phyloP scores from a whole-genome alignment of 2,329 filamentous ascomycete species.

The Venturia nashicola region DNA sequence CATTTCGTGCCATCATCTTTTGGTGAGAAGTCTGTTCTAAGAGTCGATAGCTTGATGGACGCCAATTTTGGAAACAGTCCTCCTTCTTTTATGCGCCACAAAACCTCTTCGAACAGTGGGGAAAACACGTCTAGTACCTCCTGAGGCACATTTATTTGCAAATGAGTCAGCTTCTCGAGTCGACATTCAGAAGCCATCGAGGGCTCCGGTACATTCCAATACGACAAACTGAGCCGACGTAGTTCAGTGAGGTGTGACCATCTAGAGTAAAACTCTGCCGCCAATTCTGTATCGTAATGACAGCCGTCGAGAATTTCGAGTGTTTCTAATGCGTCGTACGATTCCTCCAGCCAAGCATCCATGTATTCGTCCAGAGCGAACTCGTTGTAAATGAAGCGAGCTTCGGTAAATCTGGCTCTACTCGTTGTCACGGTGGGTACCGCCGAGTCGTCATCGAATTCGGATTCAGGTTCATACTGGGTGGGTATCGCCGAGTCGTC shows the following conservation, averaged over 20 bases:
- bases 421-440: background rate
- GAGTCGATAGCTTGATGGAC: background rate
- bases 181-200: background rate
- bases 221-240: background rate
- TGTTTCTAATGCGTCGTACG: background rate
- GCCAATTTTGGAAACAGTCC: background rate
- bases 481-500: background rate
- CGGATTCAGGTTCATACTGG: too few species aligned
- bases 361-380: background rate
- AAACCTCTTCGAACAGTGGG: background rate
- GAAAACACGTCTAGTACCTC: background rate
- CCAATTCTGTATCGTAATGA: background rate
- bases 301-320: background rate
- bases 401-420: background rate
- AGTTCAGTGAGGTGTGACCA: background rate
- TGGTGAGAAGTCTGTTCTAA: background rate
- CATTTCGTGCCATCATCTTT: background rate
- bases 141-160: background rate
- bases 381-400: background rate
- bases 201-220: background rate
- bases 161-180: background rate
- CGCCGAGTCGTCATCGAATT: background rate
- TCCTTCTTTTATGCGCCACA: background rate
- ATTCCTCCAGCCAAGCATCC: background rate
- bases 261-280: background rate